phyloP scores from a whole-genome alignment of 2,329 filamentous ascomycete species.

The Colletotrichum sidae region DNA sequence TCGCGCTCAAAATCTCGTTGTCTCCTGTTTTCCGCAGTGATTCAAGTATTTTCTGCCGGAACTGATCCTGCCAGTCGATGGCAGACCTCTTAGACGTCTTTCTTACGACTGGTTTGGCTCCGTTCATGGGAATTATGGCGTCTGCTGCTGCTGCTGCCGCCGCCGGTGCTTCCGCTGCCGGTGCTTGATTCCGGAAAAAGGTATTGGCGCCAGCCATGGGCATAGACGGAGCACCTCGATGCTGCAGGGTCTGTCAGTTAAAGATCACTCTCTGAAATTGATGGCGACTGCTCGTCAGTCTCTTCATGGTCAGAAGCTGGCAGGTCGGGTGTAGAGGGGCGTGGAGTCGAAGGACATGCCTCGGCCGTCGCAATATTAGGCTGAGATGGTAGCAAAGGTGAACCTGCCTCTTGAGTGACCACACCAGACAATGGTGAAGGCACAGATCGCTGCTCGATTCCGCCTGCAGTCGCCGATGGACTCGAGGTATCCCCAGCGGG shows the following conservation, averaged over 20 bases:
- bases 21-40: constrained; percentile 20
- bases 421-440: neutral
- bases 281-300: constrained; percentile 8
- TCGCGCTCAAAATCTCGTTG: constrained; percentile 7
- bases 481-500: neutral
- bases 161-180: constrained; percentile 10
- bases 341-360: neutral
- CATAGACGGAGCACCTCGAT: constrained; percentile 40
- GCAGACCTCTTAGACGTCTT: constrained; percentile 17
- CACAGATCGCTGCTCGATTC: neutral
- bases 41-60: constrained; percentile 39
- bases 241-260: constrained; percentile 12
- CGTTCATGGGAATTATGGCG: neutral
- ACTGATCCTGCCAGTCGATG: constrained; percentile 38
- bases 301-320: neutral
- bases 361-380: neutral
- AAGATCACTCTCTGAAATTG: neutral
- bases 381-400: neutral
- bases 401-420: neutral
- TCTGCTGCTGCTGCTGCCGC: neutral
- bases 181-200: constrained; percentile 46
- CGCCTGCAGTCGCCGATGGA: neutral
- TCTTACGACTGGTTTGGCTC: neutral
- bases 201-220: constrained; percentile 52
- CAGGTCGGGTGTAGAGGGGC: neutral